These are phyloP conservation scores for Lippia alba DNA, from an alignment of 305 asterid genomes.

Conservation along the genomic window DNA sequence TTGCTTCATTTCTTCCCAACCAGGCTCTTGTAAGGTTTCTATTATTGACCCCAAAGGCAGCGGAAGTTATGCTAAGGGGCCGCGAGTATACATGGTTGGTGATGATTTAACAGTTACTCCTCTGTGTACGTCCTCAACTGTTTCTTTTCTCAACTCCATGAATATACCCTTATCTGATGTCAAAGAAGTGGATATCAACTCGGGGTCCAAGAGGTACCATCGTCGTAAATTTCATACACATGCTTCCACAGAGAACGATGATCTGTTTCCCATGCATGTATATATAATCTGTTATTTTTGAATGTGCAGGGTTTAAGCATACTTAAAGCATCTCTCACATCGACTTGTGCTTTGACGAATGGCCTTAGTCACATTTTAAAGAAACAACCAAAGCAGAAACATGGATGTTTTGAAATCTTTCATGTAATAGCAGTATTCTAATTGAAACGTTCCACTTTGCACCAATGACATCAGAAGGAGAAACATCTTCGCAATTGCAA, in stretches of 20 bases:
- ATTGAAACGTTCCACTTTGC: too few relatives aligned
- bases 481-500: too few relatives aligned
- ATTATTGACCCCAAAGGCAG: slow-evolving; percentile 12
- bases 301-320: slow-evolving; percentile 32
- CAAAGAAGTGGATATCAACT: slow-evolving; percentile 15
- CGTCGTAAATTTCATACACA: not conserved
- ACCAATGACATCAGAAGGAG: too few relatives aligned
- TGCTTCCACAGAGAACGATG: not conserved
- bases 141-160: slow-evolving; percentile 15
- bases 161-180: slow-evolving; percentile 24
- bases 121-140: not conserved
- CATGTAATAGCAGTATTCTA: too few relatives aligned
- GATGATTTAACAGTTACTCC: slow-evolving; percentile 37
- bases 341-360: slow-evolving; percentile 17
- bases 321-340: slow-evolving; percentile 26
- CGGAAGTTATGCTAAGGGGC: slow-evolving; percentile 21
- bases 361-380: not conserved
- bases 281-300: not conserved
- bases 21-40: too few relatives aligned
- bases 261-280: too few relatives aligned
- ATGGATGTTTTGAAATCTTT: not conserved
- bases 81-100: slow-evolving; percentile 20
- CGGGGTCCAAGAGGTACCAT: slow-evolving; percentile 23
- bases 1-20: too few relatives aligned
- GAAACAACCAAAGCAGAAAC: slow-evolving; percentile 15